Evolutionary conservation across 345 rosid species (phyloP).

Genomic region (Reutealis trisperma): DNA sequence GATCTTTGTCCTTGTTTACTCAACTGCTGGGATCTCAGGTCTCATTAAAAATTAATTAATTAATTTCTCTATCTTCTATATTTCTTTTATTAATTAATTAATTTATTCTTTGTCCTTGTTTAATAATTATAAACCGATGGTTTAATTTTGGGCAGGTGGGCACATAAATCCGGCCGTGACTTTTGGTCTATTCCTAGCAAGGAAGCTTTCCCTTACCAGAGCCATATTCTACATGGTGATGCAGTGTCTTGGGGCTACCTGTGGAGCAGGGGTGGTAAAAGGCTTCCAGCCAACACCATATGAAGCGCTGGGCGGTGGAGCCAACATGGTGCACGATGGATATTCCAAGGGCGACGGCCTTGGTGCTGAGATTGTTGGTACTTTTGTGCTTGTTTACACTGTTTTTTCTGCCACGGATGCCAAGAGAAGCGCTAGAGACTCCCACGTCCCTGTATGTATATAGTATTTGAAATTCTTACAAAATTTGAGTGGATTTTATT

Average conservation of each 20-base stretch:
- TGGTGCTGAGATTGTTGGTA: slow-evolving; percentile 14
- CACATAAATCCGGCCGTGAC: background rate
- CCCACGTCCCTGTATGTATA: too few species aligned
- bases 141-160: background rate
- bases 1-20: slow-evolving; percentile 14
- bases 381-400: slow-evolving; percentile 1
- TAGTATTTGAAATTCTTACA: too few species aligned
- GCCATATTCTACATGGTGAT: slow-evolving; percentile 19
- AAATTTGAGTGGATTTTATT: too few species aligned
- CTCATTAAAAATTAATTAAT: too few species aligned
- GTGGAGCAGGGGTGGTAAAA: slow-evolving; percentile 14
- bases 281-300: background rate
- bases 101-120: too few species aligned
- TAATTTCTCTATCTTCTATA: too few species aligned
- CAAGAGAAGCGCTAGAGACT: slow-evolving; percentile 14
- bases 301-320: background rate
- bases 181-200: background rate
- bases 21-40: slow-evolving; percentile 20
- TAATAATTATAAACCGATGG: too few species aligned
- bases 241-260: slow-evolving; percentile 16
- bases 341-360: slow-evolving; percentile 11
- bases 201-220: slow-evolving; percentile 6
- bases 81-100: background rate
- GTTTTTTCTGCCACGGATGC: slow-evolving; percentile 6
- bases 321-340: background rate